Evolutionary conservation across 1,139 yeast genomes (phyloP), one percentile per base, ranked within the genome.

Genomic region (Geotrichum phurueaensis): DNA sequence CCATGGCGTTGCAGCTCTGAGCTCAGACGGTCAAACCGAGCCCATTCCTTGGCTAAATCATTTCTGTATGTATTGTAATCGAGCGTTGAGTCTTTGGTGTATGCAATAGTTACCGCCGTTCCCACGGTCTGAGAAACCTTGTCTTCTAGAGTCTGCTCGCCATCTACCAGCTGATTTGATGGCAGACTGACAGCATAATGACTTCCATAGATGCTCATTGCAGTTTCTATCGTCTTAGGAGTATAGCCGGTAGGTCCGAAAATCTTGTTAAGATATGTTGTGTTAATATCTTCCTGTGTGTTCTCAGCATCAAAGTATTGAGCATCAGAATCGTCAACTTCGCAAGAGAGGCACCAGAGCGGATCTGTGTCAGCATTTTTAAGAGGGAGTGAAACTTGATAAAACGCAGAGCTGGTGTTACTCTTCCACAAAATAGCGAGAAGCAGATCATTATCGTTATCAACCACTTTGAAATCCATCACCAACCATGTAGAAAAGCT

Each of bases 1-100:
- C 84, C 78, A 57, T 79, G 79, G 59, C 81, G 84, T 63, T 79
- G 81, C 61, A 87, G 78, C 67, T 89, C 96, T 61, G 81, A 84
- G 69, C 92, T 86, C 45, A 87, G 74, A 2, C 86, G 78, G 62
- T 82, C 83, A 60, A 87, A 79, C 64, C 84, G 81, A 56, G 78
- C 74, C 90, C 92, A 86, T 63, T 80, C 81, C 49, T 70, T 72
- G 47, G 71, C 70, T 25, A 78, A 60, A 23, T 72, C 71, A 0
- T 67, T 60, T 33, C 69, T 69, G 62, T 73, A 72, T 13, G 69
- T 68, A n/a, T 60, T 51, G 53, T 60, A 67, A 50, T 67, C 69
- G 5, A 62, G 43, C 9, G 58, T 15, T 22, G 51, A 45, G 48
- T 51, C 39, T 20, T 52, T 51, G 23, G 58, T 39, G 31, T 56